A percentile compares a stretch with the other conserved stretches of the same genome.
phyloP scores from a whole-genome alignment of 1,284 basidiomycete species.

The Volvariella surrecta region DNA sequence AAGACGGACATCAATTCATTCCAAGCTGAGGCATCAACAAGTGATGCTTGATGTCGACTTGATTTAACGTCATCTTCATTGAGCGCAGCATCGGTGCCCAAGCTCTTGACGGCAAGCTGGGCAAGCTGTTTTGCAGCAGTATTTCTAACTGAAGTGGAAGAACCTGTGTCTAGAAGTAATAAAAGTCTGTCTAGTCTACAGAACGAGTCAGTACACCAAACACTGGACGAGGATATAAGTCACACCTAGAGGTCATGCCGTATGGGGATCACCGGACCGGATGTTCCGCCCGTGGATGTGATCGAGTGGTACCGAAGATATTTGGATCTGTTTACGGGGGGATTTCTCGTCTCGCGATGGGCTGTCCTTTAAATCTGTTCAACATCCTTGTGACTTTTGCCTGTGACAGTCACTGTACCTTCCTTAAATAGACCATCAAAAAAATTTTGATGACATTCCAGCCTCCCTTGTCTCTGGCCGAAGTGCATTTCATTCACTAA shows the following conservation, averaged over 20 bases:
- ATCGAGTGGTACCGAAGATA: conserved; percentile 18
- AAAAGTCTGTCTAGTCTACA: conserved; percentile 86
- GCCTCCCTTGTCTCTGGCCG: background rate
- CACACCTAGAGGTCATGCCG: conserved; percentile 64
- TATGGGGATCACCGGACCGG: conserved; percentile 30
- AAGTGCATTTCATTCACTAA: background rate
- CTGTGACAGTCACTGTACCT: conserved; percentile 23
- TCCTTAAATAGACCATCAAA: conserved; percentile 6
- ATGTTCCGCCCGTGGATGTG: conserved; percentile 10
- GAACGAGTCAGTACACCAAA: conserved; percentile 2
- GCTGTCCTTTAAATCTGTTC: conserved; percentile 35
- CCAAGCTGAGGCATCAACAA: conserved; percentile 66
- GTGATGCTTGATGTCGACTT: conserved; percentile 45
- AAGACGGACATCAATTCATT: conserved; percentile 78
- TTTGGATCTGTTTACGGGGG: conserved; percentile 37
- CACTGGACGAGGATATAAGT: conserved; percentile 7
- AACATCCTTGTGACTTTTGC: conserved; percentile 20
- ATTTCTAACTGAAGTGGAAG: conserved; percentile 75
- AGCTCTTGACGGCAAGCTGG: conserved; percentile 77
- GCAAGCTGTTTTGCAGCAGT: conserved; percentile 92
- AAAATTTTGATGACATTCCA: conserved; percentile 5
- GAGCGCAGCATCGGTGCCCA: conserved; percentile 73
- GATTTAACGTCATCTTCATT: conserved; percentile 72
- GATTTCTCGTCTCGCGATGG: conserved; percentile 23
- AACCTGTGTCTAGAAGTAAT: conserved; percentile 85